A percentile compares a stretch with the other conserved stretches of the same genome.
Conservation (phyloP, 225 moss, liverwort and hornwort genomes). For the Bryum argenteum region DNA sequence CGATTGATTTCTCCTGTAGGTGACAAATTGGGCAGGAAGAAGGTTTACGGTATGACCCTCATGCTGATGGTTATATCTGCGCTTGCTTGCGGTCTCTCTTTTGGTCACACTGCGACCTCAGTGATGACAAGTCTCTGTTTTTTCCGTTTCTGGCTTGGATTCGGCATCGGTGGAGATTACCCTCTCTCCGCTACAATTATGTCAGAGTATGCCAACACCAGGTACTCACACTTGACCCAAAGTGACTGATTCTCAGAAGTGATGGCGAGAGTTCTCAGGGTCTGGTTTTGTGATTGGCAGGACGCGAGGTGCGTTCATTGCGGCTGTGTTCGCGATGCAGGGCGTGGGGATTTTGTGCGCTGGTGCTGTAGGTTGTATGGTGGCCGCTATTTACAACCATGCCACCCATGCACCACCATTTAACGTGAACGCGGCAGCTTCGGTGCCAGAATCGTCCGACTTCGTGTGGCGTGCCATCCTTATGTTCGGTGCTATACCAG, state of each 20-base stretch:
- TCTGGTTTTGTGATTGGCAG: constrained; percentile 13
- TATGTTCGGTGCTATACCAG: constrained; percentile 57
- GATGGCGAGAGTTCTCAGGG: constrained; percentile 1
- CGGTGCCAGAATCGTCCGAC: constrained; percentile 47
- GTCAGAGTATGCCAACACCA: constrained; percentile 61
- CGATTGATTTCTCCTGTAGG: constrained; percentile 29
- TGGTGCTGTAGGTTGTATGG: constrained; percentile 45
- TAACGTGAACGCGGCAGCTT: not conserved
- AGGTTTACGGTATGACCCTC: constrained; percentile 52
- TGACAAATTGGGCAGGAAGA: constrained; percentile 55
- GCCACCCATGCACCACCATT: constrained; percentile 27
- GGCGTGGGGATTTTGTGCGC: constrained; percentile 54
- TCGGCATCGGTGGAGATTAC: constrained; percentile 55
- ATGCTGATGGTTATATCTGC: constrained; percentile 48
- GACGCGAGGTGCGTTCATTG: constrained; percentile 67
- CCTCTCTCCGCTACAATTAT: constrained; percentile 55
- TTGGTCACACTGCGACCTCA: constrained; percentile 43
- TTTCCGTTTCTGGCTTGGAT: constrained; percentile 62
- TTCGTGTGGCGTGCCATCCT: constrained; percentile 64
- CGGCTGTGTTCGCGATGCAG: constrained; percentile 71
- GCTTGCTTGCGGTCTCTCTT: constrained; percentile 40
- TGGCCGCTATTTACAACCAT: constrained; percentile 42
- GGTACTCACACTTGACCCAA: constrained; percentile 21
- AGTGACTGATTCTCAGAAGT: not conserved
- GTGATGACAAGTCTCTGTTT: constrained; percentile 55